Evolutionary conservation across 2,329 filamentous ascomycete species (phyloP).

Genomic region (Hypoxylon sp.): DNA sequence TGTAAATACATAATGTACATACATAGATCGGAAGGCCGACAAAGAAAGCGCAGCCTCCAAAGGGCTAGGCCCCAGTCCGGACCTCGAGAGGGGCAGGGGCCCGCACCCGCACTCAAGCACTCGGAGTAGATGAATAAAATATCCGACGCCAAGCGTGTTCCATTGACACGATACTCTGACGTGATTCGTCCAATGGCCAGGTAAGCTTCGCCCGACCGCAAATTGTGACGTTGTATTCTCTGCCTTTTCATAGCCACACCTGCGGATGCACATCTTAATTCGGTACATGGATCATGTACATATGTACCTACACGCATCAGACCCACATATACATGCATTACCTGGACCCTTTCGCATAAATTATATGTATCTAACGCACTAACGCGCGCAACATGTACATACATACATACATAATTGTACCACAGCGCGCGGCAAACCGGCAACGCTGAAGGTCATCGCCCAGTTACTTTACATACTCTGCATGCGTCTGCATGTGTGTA

Average conservation of each 20-base stretch:
- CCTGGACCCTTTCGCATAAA: no score
- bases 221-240: constrained; percentile 29
- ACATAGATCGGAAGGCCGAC: no score
- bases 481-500: background rate
- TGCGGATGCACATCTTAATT: background rate
- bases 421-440: background rate
- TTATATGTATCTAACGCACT: no score
- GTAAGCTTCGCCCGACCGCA: constrained; percentile 20
- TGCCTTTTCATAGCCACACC: constrained; percentile 27
- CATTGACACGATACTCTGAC: background rate
- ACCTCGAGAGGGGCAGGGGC: no score
- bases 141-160: constrained; percentile 17
- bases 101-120: no score
- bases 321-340: no score
- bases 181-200: constrained; percentile 4
- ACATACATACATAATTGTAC: background rate
- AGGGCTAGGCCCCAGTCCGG: no score
- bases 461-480: background rate
- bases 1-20: no score
- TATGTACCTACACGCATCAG: no score
- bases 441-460: background rate
- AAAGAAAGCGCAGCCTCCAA: no score
- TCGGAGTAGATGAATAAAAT: constrained; percentile 5
- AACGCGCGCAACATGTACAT: background rate
- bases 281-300: constrained; percentile 33